Evolutionary conservation across 2,329 filamentous ascomycete genomes (phyloP).

Genomic region (Neofusicoccum parvum): DNA sequence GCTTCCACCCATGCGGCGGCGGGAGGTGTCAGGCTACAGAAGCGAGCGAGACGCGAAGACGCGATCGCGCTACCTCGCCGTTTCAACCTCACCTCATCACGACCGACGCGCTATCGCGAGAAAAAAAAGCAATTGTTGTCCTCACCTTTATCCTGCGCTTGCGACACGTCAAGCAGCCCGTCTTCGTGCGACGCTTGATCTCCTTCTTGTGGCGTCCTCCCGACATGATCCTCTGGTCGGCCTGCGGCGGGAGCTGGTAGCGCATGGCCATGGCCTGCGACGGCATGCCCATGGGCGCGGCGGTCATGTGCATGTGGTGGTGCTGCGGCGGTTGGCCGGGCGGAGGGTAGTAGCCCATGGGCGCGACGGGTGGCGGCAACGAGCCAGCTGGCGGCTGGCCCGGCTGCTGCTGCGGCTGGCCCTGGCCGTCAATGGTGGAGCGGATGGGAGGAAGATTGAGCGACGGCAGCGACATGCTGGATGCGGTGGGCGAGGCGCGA

Average conservation of each 20-base stretch:
- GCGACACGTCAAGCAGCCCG: slow-evolving; percentile 63
- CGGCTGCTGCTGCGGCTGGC: slow-evolving; percentile 30
- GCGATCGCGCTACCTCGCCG: slow-evolving; percentile 30
- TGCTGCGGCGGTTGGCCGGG: slow-evolving; percentile 35
- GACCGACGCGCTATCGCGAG: slow-evolving; percentile 12
- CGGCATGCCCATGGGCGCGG: slow-evolving; percentile 48
- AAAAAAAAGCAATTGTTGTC: slow-evolving; percentile 17
- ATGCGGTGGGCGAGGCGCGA: slow-evolving; percentile 49
- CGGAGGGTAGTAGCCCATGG: slow-evolving; percentile 57
- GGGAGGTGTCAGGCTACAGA: slow-evolving; percentile 18
- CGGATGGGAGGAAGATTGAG: slow-evolving; percentile 56
- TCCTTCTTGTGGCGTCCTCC: slow-evolving; percentile 70
- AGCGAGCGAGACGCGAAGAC: slow-evolving; percentile 21
- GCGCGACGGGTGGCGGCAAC: slow-evolving; percentile 55
- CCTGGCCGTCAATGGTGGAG: slow-evolving; percentile 46
- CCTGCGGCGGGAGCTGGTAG: slow-evolving; percentile 58
- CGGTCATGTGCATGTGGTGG: slow-evolving; percentile 17
- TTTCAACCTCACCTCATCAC: slow-evolving; percentile 20
- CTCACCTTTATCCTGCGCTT: slow-evolving; percentile 71
- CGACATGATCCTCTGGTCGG: slow-evolving; percentile 58
- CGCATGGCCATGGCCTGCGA: slow-evolving; percentile 52
- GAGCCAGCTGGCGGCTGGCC: slow-evolving; percentile 46
- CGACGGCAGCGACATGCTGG: slow-evolving; percentile 47
- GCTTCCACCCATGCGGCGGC: slow-evolving; percentile 37
- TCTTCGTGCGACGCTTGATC: slow-evolving; percentile 75